A percentile compares a stretch with the other conserved stretches of the same genome.
Conservation (phyloP, 2,329 filamentous ascomycete genomes). For the Teratosphaeria nubilosa region DNA sequence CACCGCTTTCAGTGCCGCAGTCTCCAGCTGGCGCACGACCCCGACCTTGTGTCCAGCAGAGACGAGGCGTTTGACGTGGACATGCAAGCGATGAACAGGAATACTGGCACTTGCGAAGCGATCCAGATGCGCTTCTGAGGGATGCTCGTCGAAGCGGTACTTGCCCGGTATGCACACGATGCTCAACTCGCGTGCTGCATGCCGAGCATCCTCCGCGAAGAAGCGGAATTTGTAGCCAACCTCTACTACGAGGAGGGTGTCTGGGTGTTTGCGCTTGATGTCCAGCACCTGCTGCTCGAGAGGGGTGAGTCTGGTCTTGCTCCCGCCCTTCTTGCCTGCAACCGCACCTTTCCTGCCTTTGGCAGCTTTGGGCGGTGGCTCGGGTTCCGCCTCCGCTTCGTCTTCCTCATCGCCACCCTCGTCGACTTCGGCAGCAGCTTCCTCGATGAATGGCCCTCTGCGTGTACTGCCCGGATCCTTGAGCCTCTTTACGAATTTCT, state of each 20-base stretch:
- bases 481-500: constrained; percentile 80
- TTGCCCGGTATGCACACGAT: constrained; percentile 97
- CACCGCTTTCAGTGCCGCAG: constrained; percentile 86
- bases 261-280: constrained; percentile 83
- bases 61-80: constrained; percentile 89
- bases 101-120: constrained; percentile 94
- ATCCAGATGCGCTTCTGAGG: constrained; percentile 83
- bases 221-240: constrained; percentile 98
- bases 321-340: constrained; percentile 51
- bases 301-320: constrained; percentile 73
- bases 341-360: constrained; percentile 40
- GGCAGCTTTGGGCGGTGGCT: constrained; percentile 35
- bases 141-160: constrained; percentile 84
- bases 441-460: constrained; percentile 44
- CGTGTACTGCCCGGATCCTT: constrained; percentile 74
- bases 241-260: constrained; percentile 83
- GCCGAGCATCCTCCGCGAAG: constrained; percentile 87
- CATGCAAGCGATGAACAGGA: constrained; percentile 78
- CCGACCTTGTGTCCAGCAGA: constrained; percentile 92
- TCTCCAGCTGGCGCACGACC: constrained; percentile 88
- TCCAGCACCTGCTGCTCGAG: constrained; percentile 90
- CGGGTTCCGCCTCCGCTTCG: constrained; percentile 44
- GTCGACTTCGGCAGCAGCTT: constrained; percentile 42
- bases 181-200: constrained; percentile 78
- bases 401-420: constrained; percentile 49